Percentiles rank a stretch among this genome's conserved stretches.
Evolutionary conservation across 352 stramenopile species (phyloP).

Genomic region (Heterotrichella gracilis): DNA sequence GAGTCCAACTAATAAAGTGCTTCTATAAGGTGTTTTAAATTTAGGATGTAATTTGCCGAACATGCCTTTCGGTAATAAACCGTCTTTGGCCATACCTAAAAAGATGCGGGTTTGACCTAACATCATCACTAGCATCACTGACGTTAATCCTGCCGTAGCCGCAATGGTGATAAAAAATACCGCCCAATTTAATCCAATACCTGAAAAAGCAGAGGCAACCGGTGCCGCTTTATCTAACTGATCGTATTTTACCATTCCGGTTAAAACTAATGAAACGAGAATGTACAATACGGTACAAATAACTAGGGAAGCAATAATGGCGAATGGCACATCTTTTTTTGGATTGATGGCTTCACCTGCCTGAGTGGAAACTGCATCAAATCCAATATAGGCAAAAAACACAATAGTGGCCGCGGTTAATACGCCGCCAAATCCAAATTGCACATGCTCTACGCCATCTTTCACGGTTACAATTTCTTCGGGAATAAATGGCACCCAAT

Average conservation of each 20-base stretch:
- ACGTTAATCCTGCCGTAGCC: no score
- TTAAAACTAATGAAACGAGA: not conserved
- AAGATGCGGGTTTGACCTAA: not conserved
- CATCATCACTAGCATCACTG: not conserved
- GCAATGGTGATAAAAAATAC: not conserved
- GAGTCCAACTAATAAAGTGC: not conserved
- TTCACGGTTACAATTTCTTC: no score
- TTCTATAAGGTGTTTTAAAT: not conserved
- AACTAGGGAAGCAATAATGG: not conserved
- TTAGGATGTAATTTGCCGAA: not conserved
- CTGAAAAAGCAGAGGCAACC: not conserved
- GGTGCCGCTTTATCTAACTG: not conserved
- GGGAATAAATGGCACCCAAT: not conserved
- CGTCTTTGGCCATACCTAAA: not conserved
- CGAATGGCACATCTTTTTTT: not conserved
- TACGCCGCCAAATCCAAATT: not conserved
- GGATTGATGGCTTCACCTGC: not conserved
- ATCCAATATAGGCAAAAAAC: slow-evolving; percentile 1
- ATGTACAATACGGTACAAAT: not conserved
- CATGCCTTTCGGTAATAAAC: not conserved
- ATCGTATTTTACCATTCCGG: not conserved
- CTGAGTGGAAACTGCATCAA: not conserved
- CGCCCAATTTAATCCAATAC: not conserved
- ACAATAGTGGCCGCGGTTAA: not conserved
- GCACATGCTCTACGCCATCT: no score